Conservation (phyloP, 495 filamentous ascomycete species). For the Darksidea phi region DNA sequence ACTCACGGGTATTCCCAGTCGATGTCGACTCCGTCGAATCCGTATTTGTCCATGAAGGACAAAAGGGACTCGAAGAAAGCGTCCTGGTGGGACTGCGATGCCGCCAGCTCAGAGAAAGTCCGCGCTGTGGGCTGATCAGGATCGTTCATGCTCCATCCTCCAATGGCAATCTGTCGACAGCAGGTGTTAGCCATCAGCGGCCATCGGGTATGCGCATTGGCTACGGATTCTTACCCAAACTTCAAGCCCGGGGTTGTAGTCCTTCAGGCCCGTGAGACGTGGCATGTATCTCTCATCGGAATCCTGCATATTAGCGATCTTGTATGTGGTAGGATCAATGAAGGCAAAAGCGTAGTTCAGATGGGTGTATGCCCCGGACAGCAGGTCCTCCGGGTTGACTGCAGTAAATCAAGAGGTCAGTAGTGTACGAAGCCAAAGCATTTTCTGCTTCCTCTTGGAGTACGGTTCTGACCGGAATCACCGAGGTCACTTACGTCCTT, state of each 20-base stretch:
- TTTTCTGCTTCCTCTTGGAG: no score
- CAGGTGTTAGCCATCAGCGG: no score
- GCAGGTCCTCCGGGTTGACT: conserved; percentile 7
- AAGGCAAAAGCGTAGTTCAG: conserved; percentile 43
- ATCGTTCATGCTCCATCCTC: conserved; percentile 10
- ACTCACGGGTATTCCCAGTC: conserved; percentile 56
- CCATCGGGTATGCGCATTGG: no score
- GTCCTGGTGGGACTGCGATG: conserved; percentile 35
- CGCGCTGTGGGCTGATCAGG: conserved; percentile 34
- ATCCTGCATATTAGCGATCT: conserved; percentile 33
- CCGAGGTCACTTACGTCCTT: no score
- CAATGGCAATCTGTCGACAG: no score
- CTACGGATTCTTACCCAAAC: no score
- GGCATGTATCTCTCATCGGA: conserved; percentile 28
- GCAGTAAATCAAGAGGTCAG: no score
- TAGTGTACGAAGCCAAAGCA: no score
- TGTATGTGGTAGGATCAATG: conserved; percentile 32
- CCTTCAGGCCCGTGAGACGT: conserved; percentile 39
- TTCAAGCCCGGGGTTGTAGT: conserved; percentile 26
- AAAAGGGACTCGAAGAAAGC: conserved; percentile 48
- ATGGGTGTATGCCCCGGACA: conserved; percentile 33
- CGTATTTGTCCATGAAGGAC: conserved; percentile 48
- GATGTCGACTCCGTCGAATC: conserved; percentile 57
- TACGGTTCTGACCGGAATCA: no score
- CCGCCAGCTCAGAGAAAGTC: conserved; percentile 42